These are phyloP conservation scores for Russula sp. DNA, from an alignment of 768 basidiomycete species.

Conservation along the genomic window DNA sequence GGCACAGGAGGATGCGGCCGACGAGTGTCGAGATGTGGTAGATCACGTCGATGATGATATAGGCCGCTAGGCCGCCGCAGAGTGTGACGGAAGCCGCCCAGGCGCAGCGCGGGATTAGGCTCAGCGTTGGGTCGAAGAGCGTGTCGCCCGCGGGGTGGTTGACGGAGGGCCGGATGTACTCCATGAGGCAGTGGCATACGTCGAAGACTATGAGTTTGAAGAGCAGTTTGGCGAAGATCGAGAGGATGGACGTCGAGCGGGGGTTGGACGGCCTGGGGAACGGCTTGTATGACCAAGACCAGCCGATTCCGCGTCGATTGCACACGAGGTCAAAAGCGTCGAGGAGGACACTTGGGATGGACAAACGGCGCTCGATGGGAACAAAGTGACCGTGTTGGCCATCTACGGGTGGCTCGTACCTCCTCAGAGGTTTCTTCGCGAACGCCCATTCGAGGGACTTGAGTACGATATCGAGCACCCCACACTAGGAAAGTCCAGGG, in stretches of 20 bases:
- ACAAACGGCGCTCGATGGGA: background rate
- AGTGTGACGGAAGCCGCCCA: conserved; percentile 1
- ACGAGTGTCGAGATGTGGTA: conserved; percentile 25
- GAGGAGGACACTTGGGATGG: background rate
- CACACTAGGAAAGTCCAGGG: background rate
- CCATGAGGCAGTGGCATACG: background rate
- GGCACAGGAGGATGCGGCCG: conserved; percentile 27
- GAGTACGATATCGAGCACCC: background rate
- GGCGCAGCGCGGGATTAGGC: background rate
- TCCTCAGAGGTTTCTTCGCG: background rate
- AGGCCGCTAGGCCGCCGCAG: conserved; percentile 14
- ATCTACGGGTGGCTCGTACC: background rate
- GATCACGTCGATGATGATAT: conserved; percentile 9
- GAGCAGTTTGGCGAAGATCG: background rate
- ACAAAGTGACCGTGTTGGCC: background rate
- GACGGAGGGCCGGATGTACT: conserved; percentile 2
- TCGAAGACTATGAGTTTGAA: conserved; percentile 6
- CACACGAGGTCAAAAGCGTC: conserved; percentile 15
- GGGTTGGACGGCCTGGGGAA: background rate
- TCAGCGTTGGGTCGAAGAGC: conserved; percentile 8
- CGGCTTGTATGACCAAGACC: conserved; percentile 17
- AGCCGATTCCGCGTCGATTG: conserved; percentile 16
- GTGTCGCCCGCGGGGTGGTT: conserved; percentile 1
- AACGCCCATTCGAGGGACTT: conserved; percentile 14
- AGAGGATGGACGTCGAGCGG: background rate